Evolutionary conservation across 2,329 filamentous ascomycete genomes (phyloP).

Genomic region (Scopulariopsis brevicaulis): DNA sequence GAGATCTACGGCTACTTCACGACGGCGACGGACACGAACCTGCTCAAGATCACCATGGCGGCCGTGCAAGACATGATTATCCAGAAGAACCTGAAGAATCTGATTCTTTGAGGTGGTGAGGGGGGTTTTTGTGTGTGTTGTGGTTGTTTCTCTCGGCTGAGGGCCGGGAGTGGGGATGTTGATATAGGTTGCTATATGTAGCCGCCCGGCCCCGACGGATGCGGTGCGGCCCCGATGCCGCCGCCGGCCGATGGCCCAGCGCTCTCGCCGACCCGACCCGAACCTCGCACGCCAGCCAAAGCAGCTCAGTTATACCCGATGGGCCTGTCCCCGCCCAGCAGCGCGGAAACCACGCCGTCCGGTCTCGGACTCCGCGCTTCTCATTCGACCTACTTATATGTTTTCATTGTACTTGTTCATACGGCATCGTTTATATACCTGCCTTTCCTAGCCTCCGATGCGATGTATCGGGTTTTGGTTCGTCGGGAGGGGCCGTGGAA

Average conservation of each 20-base stretch:
- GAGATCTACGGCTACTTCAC: conserved; percentile 54
- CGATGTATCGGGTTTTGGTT: background rate
- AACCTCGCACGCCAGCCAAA: no score
- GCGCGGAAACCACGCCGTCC: background rate
- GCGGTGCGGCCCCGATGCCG: no score
- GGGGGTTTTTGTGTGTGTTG: background rate
- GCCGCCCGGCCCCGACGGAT: no score
- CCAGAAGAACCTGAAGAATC: conserved; percentile 69
- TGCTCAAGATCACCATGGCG: conserved; percentile 77
- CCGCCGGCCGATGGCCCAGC: no score
- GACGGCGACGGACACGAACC: conserved; percentile 55
- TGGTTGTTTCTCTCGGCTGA: background rate
- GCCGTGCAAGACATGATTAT: conserved; percentile 84
- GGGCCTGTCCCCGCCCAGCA: no score
- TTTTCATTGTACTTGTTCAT: background rate
- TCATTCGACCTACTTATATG: background rate
- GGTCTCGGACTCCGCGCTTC: background rate
- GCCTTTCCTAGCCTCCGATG: background rate
- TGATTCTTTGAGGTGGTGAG: conserved; percentile 46
- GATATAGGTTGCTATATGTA: background rate
- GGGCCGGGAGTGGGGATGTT: background rate
- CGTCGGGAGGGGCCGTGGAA: background rate
- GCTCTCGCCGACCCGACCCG: no score
- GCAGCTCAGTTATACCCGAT: no score
- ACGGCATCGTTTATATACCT: background rate